Evolutionary conservation across 2,329 filamentous ascomycete genomes (phyloP).

Genomic region (Pseudogymnoascus sp.): DNA sequence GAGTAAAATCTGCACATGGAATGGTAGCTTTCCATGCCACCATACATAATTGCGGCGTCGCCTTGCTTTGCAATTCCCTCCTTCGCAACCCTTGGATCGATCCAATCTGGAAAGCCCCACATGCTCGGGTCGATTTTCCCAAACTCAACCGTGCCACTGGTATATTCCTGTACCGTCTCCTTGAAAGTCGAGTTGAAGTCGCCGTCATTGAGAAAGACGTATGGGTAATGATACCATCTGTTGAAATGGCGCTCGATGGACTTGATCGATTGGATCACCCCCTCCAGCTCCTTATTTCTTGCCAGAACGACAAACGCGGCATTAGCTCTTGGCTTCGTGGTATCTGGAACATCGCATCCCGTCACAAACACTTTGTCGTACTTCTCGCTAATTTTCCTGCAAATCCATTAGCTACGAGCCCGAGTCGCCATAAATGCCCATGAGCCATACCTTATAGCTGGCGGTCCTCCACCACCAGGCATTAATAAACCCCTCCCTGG

Average conservation of each 20-base stretch:
- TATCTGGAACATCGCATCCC: conserved; percentile 77
- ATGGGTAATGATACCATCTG: conserved; percentile 96
- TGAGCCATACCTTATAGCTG: conserved; percentile 66
- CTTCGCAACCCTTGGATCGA: conserved; percentile 84
- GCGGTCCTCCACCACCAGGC: conserved; percentile 78
- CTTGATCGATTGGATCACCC: conserved; percentile 93
- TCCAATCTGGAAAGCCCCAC: conserved; percentile 98
- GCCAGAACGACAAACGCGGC: conserved; percentile 93
- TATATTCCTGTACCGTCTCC: conserved; percentile 79
- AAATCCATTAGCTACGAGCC: conserved; percentile 6
- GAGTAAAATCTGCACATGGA: conserved; percentile 99
- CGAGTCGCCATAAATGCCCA: not conserved
- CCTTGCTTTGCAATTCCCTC: conserved; percentile 96
- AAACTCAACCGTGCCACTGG: conserved; percentile 81
- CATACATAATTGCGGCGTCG: conserved; percentile 97
- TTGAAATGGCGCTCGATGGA: conserved; percentile 99
- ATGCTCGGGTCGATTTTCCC: conserved; percentile 83
- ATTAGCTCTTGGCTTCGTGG: conserved; percentile 73
- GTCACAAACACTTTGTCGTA: conserved; percentile 94
- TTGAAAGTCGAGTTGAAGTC: conserved; percentile 96
- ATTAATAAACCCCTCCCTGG: conserved; percentile 68
- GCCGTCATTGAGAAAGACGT: conserved; percentile 95
- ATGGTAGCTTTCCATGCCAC: conserved; percentile 96
- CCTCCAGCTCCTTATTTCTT: conserved; percentile 90
- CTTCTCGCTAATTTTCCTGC: conserved; percentile 90